Base-by-base conservation (phyloP, 2,329 filamentous ascomycete species). In the Apiospora sp. region DNA sequence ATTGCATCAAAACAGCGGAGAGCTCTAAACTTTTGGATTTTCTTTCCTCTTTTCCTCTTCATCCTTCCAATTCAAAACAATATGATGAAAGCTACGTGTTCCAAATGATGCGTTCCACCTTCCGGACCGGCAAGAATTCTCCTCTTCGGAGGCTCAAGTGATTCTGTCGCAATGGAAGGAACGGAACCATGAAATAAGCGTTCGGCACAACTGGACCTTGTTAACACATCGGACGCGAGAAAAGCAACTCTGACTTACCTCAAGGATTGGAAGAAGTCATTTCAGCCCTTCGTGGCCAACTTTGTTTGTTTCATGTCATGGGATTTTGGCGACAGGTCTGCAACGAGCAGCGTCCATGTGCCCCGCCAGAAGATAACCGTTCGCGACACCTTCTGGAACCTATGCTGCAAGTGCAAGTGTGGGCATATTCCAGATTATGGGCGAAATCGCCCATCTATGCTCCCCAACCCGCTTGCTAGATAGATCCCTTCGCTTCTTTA, bases 1-100 rank as follows among this genome's bases (percentile, higher is more conserved):
- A 48, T 30, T 46, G 44, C 27, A 68, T 68, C 67, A 68, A 58
- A 70, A 27, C 68, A 12, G 46, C 16, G 19, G 68, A 44, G 48
- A 51, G 37, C 68, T n/a, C 27, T 24, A 24, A 12, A 61, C 43
- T n/a, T 49, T 71, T 30, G 74, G 76, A 77, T 74, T 74, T 78
- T 78, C 82, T 82, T 82, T 84, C 82, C 82, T 82, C 84, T 88
- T 88, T 87, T 85, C 86, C 87, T 91, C 89, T 92, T 91, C 89
- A 96, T 94, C 95, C 94, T 97, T 98, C 95, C 95, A 94, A 94
- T 95, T 98, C 97, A 97, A 97, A 93, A 92, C 92, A 90, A 94
- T 87, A 97, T 98, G 96, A 99, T 98, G 96, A 99, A 97, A 98
- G 94, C 94, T 91, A 94, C 91, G 96, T 98, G 96, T 92, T 91